A percentile compares a stretch with the other conserved stretches of the same genome.
Conservation (phyloP, 176 grass and related monocot genomes). For the Ampelocalamus luodianensis region DNA sequence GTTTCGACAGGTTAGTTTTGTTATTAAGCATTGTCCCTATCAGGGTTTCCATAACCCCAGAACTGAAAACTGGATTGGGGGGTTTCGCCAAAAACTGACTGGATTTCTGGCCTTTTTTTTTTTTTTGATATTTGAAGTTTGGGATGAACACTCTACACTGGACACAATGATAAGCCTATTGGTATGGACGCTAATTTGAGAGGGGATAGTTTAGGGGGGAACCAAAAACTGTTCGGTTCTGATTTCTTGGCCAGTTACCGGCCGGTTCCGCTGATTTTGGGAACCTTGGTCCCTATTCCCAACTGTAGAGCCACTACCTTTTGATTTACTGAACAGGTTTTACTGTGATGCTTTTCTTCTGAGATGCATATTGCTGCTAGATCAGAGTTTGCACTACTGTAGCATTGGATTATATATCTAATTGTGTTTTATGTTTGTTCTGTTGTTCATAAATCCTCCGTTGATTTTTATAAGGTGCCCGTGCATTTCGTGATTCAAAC, state of each 20-base stretch:
- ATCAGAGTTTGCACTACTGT: background rate
- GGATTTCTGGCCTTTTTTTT: too few species aligned
- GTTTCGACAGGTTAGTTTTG: too few species aligned
- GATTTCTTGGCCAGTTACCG: background rate
- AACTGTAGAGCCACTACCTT: slow-evolving; percentile 21
- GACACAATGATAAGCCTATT: too few species aligned
- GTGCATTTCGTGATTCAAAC: background rate
- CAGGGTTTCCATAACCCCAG: too few species aligned
- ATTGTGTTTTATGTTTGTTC: slow-evolving; percentile 15
- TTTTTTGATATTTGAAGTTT: too few species aligned
- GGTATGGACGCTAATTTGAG: too few species aligned
- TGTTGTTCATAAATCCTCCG: slow-evolving; percentile 12
- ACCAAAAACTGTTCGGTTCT: background rate
- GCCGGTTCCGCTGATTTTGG: background rate
- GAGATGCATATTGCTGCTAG: slow-evolving; percentile 20
- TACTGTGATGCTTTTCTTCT: slow-evolving; percentile 14
- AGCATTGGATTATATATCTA: slow-evolving; percentile 7
- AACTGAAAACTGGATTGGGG: too few species aligned
- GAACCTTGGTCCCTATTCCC: slow-evolving; percentile 5
- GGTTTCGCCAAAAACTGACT: too few species aligned
- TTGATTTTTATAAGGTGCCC: background rate
- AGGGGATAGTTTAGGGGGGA: too few species aligned
- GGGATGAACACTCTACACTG: too few species aligned
- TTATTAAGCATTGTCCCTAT: too few species aligned
- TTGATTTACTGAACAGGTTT: background rate